Conservation (phyloP, 495 filamentous ascomycete genomes). For the Penicillium desertorum region DNA sequence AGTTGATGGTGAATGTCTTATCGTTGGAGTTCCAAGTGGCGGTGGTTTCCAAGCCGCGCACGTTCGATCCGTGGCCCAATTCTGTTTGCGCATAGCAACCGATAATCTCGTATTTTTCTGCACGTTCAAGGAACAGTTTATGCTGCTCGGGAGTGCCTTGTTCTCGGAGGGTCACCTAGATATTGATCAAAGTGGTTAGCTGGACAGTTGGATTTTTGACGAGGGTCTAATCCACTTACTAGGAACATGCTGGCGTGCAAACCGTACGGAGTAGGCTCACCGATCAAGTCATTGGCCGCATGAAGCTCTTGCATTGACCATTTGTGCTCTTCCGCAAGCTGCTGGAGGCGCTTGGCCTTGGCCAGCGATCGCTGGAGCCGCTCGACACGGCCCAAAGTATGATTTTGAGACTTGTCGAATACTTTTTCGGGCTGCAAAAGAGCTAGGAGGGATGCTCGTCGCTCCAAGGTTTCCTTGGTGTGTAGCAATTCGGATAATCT, state of each 20-base stretch:
- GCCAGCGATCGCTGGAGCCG: constrained; percentile 61
- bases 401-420: constrained; percentile 70
- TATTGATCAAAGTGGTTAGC: constrained; percentile 7
- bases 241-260: constrained; percentile 69
- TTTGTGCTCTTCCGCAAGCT: constrained; percentile 58
- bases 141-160: constrained; percentile 70
- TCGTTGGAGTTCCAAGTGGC: constrained; percentile 67
- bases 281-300: constrained; percentile 59
- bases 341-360: constrained; percentile 63
- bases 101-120: constrained; percentile 63
- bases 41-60: constrained; percentile 70
- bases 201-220: neutral
- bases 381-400: constrained; percentile 63
- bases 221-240: constrained; percentile 31
- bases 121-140: constrained; percentile 63
- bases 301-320: constrained; percentile 64
- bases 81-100: constrained; percentile 80
- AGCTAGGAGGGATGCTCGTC: constrained; percentile 52
- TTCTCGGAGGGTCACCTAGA: constrained; percentile 61
- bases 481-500: constrained; percentile 61
- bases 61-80: constrained; percentile 72
- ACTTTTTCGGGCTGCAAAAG: constrained; percentile 59
- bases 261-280: constrained; percentile 66
- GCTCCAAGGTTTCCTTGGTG: constrained; percentile 54
- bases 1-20: constrained; percentile 69